Conservation (phyloP, 805 yeast genomes). For the Saccharomycopsis babjevae region DNA sequence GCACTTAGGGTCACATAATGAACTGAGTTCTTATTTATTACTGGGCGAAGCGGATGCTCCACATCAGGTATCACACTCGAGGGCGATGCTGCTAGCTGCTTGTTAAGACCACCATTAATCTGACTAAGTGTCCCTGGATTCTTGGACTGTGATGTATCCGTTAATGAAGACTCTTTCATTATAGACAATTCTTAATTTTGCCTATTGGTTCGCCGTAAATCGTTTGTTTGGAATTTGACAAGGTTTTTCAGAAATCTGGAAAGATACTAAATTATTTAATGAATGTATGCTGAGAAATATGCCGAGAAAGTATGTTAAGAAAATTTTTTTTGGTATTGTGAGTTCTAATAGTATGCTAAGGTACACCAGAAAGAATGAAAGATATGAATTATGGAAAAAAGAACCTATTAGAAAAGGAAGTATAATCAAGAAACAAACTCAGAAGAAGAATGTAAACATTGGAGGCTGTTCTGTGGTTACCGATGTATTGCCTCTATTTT, state of each 20-base stretch:
- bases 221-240: too few relatives aligned
- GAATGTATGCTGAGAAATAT: too few relatives aligned
- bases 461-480: neutral
- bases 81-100: neutral
- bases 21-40: constrained; percentile 46
- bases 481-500: neutral
- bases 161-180: neutral
- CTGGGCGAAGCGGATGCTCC: neutral
- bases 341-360: too few relatives aligned
- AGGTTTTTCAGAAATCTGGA: too few relatives aligned
- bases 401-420: too few relatives aligned
- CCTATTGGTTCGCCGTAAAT: too few relatives aligned
- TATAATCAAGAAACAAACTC: neutral
- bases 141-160: neutral
- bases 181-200: too few relatives aligned
- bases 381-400: too few relatives aligned
- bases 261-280: too few relatives aligned
- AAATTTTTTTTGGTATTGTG: too few relatives aligned
- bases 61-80: neutral
- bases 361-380: too few relatives aligned
- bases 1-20: constrained; percentile 81
- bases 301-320: too few relatives aligned
- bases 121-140: neutral
- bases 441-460: neutral
- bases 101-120: neutral